phyloP scores from a whole-genome alignment of 495 filamentous ascomycete genomes.

The Penicillium simplicissimum region DNA sequence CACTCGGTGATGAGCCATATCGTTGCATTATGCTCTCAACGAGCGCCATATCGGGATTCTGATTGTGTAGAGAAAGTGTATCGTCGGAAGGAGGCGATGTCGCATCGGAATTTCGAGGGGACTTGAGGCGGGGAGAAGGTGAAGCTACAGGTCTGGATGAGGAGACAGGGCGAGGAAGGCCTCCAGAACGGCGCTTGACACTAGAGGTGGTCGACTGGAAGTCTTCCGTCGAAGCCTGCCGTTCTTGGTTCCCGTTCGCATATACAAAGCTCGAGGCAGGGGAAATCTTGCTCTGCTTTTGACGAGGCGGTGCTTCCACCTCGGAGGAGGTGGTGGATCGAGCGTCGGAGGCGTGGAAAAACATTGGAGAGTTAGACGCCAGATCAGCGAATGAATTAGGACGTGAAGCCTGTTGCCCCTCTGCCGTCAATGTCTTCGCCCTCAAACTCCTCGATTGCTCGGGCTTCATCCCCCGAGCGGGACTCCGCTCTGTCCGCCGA shows the following conservation, averaged over 20 bases:
- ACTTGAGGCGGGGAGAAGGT: constrained; percentile 45
- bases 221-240: constrained; percentile 26
- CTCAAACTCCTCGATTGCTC: constrained; percentile 36
- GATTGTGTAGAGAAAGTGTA: constrained; percentile 4
- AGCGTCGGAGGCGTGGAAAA: constrained; percentile 77
- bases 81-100: constrained; percentile 33
- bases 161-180: constrained; percentile 36
- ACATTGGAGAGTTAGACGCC: constrained; percentile 53
- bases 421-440: constrained; percentile 40
- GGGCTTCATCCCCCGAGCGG: constrained; percentile 36
- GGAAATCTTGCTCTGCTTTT: constrained; percentile 31
- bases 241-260: constrained; percentile 52
- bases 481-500: constrained; percentile 42
- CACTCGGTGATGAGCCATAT: constrained; percentile 27
- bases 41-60: constrained; percentile 10
- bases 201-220: constrained; percentile 14
- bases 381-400: constrained; percentile 37
- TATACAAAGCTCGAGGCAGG: constrained; percentile 58
- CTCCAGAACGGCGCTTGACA: constrained; percentile 40
- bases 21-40: constrained; percentile 22
- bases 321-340: constrained; percentile 43
- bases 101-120: constrained; percentile 36
- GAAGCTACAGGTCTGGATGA: constrained; percentile 30
- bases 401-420: constrained; percentile 31
- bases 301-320: constrained; percentile 24